These are phyloP conservation scores for Theileria luwenshuni DNA, from an alignment of 169 alveolate species.

Conservation along the genomic window DNA sequence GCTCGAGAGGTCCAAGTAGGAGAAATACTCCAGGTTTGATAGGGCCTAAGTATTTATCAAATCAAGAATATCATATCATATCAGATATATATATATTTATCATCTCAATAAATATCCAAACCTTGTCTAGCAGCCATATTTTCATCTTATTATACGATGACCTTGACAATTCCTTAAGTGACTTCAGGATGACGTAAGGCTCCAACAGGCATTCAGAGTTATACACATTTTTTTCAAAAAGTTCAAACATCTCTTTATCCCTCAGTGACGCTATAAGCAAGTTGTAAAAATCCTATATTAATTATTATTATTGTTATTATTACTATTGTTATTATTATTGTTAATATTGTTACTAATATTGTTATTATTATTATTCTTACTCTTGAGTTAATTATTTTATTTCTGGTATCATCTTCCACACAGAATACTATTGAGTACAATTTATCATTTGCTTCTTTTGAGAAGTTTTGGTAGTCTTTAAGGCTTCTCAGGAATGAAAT, in stretches of 20 bases:
- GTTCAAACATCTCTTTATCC: not conserved
- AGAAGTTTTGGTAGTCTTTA: not conserved
- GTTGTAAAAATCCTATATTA: constrained; percentile 3
- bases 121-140: not conserved
- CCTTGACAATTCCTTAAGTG: not conserved
- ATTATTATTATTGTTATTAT: not conserved
- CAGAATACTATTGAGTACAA: constrained; percentile 1
- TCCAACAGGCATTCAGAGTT: not conserved
- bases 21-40: not conserved
- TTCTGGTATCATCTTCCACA: constrained; percentile 7
- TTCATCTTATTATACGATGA: not conserved
- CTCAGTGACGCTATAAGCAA: not conserved
- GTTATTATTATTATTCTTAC: not conserved
- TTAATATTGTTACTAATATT: too few relatives aligned
- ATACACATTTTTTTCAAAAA: not conserved
- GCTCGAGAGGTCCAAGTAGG: not conserved
- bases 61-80: too few relatives aligned
- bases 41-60: not conserved
- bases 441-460: not conserved
- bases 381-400: not conserved
- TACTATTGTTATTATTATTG: too few relatives aligned
- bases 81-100: too few relatives aligned
- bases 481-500: not conserved
- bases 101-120: not conserved
- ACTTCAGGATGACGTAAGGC: not conserved